Evolutionary conservation across 2,329 filamentous ascomycete genomes (phyloP), one percentile per base, ranked within the genome.

Genomic region (Seiridium cupressi): DNA sequence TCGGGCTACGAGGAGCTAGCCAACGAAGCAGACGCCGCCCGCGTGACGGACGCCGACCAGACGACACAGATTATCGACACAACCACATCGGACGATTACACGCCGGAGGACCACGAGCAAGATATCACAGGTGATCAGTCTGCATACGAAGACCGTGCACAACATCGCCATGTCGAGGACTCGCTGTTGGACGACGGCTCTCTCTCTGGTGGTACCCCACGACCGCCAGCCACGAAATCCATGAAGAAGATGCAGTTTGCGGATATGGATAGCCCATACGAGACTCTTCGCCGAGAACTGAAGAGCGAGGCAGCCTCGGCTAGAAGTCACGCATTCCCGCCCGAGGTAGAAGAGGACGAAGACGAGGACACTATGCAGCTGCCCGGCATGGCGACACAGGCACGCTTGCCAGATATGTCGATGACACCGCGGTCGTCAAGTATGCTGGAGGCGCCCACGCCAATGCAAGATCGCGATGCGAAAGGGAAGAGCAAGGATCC

Each of bases 1-100:
- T 97, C 93, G 0, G 93, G 93, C 35, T 97, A 99, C 74, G 94
- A 97, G 72, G 93, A 96, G 71, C 82, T 88, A 31, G 86, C 86
- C 58, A 87, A 85, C 57, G 79, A 81, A 2, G 88, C 90, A n/a
- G 86, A 84, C 69, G 83, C 70, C 7, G 38, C 38, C 38, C 60
- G 79, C 32, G 36, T n/a, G 26, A 44, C 36, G 2, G 26, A 11
- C 26, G 40, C 36, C 32, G 80, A 83, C 18, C 82, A 83, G 69
- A 84, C 77, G 72, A 81, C 79, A 1, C 83, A 83, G 0, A 78
- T 85, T 60, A 81, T 84, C 47, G 84, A 88, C 62, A 81, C 86
- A 18, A 79, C 82, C 34, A 76, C 79, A n/a, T 68, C 69, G 3
- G 69, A 74, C n/a, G 75, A 73, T 65, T 74, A 73, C 65, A 51